phyloP scores from a whole-genome alignment of 805 yeast species.

The Kodamaea hsintzibuensis region DNA sequence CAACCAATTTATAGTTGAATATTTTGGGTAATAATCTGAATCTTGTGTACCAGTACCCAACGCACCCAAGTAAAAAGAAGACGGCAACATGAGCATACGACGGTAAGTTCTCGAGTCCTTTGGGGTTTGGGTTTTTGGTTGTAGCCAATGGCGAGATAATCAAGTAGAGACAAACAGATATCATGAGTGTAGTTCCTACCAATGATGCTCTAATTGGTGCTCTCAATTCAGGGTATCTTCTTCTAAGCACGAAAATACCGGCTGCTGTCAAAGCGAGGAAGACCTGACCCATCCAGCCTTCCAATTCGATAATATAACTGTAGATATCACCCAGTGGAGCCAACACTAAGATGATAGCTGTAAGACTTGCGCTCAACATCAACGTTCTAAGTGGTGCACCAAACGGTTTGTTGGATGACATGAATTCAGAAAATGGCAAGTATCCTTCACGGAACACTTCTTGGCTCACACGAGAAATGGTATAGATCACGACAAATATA shows the following conservation, averaged over 20 bases:
- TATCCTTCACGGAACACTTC: constrained; percentile 66
- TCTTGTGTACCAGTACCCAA: constrained; percentile 55
- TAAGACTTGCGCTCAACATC: constrained; percentile 41
- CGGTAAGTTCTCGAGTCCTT: constrained; percentile 44
- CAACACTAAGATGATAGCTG: constrained; percentile 38
- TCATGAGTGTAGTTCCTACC: constrained; percentile 48
- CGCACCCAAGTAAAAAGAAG: constrained; percentile 42
- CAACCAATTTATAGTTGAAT: constrained; percentile 46
- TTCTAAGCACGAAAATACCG: constrained; percentile 58
- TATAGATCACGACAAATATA: constrained; percentile 59
- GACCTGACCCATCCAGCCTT: constrained; percentile 51
- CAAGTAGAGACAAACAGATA: constrained; percentile 48
- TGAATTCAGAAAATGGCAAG: constrained; percentile 50
- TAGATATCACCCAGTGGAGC: constrained; percentile 53
- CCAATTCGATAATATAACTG: constrained; percentile 51
- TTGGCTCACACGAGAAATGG: constrained; percentile 61
- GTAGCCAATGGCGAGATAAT: constrained; percentile 50
- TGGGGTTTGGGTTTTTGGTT: constrained; percentile 39
- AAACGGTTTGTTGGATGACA: constrained; percentile 58
- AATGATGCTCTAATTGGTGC: constrained; percentile 55
- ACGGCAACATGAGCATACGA: constrained; percentile 52
- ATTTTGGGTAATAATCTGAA: constrained; percentile 50
- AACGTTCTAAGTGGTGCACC: constrained; percentile 59
- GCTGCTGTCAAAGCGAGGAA: constrained; percentile 55
- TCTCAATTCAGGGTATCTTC: constrained; percentile 45